Percentiles rank a stretch among this genome's conserved stretches.
Evolutionary conservation across 352 stramenopile genomes (phyloP).

Genomic region (Thalassiosira hispida): DNA sequence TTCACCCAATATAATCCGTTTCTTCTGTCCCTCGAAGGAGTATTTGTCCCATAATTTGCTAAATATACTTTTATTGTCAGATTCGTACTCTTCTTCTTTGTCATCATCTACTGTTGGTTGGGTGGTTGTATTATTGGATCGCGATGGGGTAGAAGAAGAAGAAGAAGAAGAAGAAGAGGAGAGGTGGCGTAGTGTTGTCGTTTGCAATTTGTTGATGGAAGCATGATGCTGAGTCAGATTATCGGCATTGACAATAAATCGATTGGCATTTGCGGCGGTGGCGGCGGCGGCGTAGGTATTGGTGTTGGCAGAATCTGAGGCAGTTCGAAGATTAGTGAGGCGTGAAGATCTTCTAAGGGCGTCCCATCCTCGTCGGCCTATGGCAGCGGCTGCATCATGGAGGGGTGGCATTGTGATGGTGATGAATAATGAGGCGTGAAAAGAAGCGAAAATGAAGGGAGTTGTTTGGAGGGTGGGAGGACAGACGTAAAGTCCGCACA

Average conservation of each 20-base stretch:
- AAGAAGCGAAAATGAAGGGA: background rate
- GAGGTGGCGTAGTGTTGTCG: background rate
- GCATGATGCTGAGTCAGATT: conserved; percentile 9
- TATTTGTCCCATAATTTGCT: conserved; percentile 64
- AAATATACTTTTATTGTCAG: conserved; percentile 43
- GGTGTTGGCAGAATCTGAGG: background rate
- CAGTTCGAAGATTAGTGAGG: background rate
- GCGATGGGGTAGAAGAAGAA: background rate
- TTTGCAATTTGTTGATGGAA: background rate
- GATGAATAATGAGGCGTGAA: too few species aligned
- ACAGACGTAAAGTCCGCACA: too few species aligned
- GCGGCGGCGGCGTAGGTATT: background rate
- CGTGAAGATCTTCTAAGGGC: conserved; percentile 8
- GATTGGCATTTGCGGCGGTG: background rate
- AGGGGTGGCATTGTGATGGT: conserved; percentile 15
- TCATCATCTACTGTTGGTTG: conserved; percentile 9
- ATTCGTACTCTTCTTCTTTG: background rate
- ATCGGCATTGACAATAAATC: conserved; percentile 7
- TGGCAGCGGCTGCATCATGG: conserved; percentile 7
- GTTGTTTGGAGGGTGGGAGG: too few species aligned
- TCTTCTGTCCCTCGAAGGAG: conserved; percentile 63
- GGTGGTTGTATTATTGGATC: conserved; percentile 8
- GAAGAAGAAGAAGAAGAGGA: background rate
- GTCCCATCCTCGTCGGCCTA: conserved; percentile 13
- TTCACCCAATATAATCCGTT: conserved; percentile 72